Percentiles rank a stretch among this genome's conserved stretches.
Evolutionary conservation across 345 rosid species (phyloP).

Genomic region (Boechera divaricarpa): DNA sequence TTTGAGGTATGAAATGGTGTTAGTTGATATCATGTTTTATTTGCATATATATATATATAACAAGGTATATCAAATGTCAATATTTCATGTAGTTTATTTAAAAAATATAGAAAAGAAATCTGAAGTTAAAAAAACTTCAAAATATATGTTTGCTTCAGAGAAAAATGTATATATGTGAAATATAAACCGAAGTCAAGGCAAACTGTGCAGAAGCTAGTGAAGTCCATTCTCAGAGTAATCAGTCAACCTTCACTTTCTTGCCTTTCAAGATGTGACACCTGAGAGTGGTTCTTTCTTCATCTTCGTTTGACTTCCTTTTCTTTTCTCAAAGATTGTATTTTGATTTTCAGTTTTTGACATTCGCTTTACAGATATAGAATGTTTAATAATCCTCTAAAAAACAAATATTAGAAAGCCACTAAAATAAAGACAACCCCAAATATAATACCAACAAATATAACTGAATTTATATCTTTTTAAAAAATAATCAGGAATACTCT

Average conservation of each 20-base stretch:
- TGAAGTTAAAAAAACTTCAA: background rate
- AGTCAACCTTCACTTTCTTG: constrained; percentile 24
- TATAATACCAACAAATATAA: background rate
- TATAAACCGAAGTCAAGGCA: background rate
- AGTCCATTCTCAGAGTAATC: background rate
- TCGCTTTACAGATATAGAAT: constrained; percentile 12
- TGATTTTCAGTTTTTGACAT: constrained; percentile 12
- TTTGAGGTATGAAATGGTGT: constrained; percentile 1
- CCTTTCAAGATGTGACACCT: constrained; percentile 23
- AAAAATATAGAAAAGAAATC: background rate
- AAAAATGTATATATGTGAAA: background rate
- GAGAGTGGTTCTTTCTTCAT: background rate
- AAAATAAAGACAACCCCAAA: constrained; percentile 2
- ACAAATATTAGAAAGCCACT: constrained; percentile 19
- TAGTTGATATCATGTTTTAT: background rate
- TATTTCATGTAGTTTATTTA: background rate
- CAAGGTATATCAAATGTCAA: constrained; percentile 2
- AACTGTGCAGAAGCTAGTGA: constrained; percentile 15
- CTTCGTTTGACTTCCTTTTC: constrained; percentile 23
- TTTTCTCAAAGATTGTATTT: constrained; percentile 4
- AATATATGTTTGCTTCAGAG: background rate
- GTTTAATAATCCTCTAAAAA: background rate
- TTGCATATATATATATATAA: background rate
- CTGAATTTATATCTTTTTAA: background rate
- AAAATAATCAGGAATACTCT: background rate